Evolutionary conservation across 129 eudicot genomes (phyloP).

Genomic region (Saussurea involucrata): DNA sequence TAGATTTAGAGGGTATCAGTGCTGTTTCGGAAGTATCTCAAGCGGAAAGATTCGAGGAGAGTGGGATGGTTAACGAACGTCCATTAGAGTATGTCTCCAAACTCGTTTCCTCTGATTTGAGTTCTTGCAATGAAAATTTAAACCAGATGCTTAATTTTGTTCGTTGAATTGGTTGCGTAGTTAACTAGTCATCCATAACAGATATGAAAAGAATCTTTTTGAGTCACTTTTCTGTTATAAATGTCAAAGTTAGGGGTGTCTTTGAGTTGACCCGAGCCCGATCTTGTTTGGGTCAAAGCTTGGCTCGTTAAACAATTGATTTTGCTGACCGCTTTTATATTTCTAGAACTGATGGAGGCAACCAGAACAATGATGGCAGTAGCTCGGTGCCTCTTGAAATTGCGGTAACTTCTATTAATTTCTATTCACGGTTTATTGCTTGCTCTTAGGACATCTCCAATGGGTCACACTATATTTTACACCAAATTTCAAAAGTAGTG

Average conservation of each 20-base stretch:
- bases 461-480: no score
- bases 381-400: conserved; percentile 2
- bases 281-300: no score
- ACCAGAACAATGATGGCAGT: conserved; percentile 6
- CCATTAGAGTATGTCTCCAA: conserved; percentile 41
- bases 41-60: conserved; percentile 47
- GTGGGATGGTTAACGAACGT: conserved; percentile 34
- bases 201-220: no score
- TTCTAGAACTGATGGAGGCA: conserved; percentile 24
- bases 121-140: not conserved
- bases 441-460: no score
- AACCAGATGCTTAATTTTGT: not conserved
- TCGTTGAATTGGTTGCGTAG: not conserved
- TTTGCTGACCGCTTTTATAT: conserved; percentile 8
- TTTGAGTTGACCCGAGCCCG: not conserved
- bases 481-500: no score
- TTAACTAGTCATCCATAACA: no score
- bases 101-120: not conserved
- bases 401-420: conserved; percentile 23
- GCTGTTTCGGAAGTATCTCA: conserved; percentile 57
- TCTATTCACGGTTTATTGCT: not conserved
- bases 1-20: conserved; percentile 47
- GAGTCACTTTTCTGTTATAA: no score
- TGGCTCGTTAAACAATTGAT: not conserved
- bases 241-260: no score